phyloP scores from a whole-genome alignment of 306 rosid species.

The Prunus kanzakura region DNA sequence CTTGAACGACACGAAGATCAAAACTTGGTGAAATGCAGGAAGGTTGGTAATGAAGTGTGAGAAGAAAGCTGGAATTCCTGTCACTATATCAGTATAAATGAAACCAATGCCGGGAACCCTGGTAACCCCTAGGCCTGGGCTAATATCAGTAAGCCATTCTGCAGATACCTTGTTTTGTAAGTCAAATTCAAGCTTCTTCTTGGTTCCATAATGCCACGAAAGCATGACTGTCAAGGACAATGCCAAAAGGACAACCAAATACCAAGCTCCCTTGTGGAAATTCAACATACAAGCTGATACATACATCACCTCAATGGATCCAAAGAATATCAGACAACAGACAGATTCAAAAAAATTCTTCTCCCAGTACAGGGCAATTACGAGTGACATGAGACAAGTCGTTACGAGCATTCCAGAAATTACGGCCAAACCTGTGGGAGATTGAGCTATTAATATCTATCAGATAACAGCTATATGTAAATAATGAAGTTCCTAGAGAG shows the following conservation, averaged over 20 bases:
- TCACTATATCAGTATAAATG: constrained; percentile 64
- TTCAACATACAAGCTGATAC: constrained; percentile 64
- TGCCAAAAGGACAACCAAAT: constrained; percentile 53
- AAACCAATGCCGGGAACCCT: constrained; percentile 80
- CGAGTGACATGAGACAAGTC: constrained; percentile 69
- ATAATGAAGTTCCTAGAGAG: neutral
- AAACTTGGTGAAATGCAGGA: constrained; percentile 77
- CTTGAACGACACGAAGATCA: constrained; percentile 81
- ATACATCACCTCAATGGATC: constrained; percentile 55
- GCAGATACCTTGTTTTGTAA: constrained; percentile 67
- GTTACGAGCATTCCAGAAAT: constrained; percentile 76
- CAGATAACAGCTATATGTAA: neutral
- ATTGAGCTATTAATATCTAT: neutral
- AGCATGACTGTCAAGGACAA: constrained; percentile 61
- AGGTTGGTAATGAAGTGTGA: constrained; percentile 77
- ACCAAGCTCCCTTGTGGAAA: constrained; percentile 80
- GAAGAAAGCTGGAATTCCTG: constrained; percentile 87
- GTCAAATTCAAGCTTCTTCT: constrained; percentile 77
- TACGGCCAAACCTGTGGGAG: constrained; percentile 60
- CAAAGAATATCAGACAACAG: constrained; percentile 52
- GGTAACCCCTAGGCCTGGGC: constrained; percentile 68
- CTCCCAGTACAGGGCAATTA: constrained; percentile 79
- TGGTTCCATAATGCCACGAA: constrained; percentile 78
- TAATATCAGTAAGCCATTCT: constrained; percentile 62
- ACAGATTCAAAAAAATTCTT: constrained; percentile 44